Conservation (phyloP, 108 stramenopile species). For the Skeletonema grethae region DNA sequence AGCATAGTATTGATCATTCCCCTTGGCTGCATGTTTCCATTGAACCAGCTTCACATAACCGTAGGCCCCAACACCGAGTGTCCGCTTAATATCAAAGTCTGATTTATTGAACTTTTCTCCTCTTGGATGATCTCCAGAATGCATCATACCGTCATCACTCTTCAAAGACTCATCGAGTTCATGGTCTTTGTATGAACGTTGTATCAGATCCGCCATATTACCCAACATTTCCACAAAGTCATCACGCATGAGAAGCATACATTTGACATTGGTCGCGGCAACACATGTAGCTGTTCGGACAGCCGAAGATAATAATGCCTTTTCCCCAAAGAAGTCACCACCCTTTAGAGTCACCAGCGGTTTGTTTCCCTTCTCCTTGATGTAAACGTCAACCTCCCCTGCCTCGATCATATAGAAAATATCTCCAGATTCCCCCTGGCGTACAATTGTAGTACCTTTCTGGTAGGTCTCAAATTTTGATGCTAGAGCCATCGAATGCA, state of each 20-base stretch:
- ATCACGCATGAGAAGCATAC: conserved; percentile 60
- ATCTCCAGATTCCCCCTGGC: conserved; percentile 55
- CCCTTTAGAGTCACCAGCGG: conserved; percentile 44
- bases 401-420: conserved; percentile 59
- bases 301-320: conserved; percentile 48
- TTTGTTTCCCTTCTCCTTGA: conserved; percentile 37
- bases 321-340: conserved; percentile 58
- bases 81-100: conserved; percentile 53
- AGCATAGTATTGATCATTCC: conserved; percentile 43
- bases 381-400: conserved; percentile 50
- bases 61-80: conserved; percentile 58
- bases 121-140: conserved; percentile 11
- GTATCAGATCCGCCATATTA: conserved; percentile 57
- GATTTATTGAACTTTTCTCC: conserved; percentile 23
- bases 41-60: conserved; percentile 50
- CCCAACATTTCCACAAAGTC: conserved; percentile 74
- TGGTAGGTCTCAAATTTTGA: conserved; percentile 38
- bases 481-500: conserved; percentile 48
- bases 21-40: conserved; percentile 40
- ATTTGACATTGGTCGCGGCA: conserved; percentile 46
- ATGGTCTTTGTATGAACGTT: conserved; percentile 31
- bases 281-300: conserved; percentile 57
- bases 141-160: not conserved
- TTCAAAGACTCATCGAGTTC: not conserved
- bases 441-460: conserved; percentile 41